Base-by-base conservation (phyloP, 768 basidiomycete genomes). In the Gloeopeniophorella convolvens region DNA sequence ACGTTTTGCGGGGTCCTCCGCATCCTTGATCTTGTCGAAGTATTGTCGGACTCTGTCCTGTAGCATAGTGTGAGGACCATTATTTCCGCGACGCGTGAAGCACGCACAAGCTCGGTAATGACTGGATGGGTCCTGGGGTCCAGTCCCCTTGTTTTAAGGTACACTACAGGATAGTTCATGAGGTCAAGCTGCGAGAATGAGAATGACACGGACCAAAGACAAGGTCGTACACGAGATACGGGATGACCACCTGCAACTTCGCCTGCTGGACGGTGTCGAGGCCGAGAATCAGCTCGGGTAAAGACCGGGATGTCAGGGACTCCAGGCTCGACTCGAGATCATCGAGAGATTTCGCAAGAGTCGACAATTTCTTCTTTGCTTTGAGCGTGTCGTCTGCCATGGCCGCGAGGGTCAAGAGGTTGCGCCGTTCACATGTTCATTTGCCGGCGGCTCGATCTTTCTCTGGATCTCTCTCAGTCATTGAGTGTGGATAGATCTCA, bases 151-250 rank as follows among this genome's bases (percentile, higher is more conserved):
- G 85, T 75, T 67, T 86, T 90, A 34, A 93, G 72, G 64, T 91
- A 91, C 34, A 90, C 89, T 92, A 23, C 32, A 27, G 44, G 15
- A 13, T 15, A 36, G 21, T 43, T 13, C 36, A 16, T 16, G 21
- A 2, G 37, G 37, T 42, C 3, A 50, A 20, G 30, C 48, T 3
- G 33, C 28, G 15, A 15, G 24, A n/a, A 21, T 20, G 24, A 50
- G 11, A 54, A 26, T 40, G 13, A 26, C 4, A 70, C 82, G 56
- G 55, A 90, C 90, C 82, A 68, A 89, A 90, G n/a, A 90, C 69
- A 9, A 93, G 74, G 65, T 91, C 89, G 61, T 92, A 89, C 3
- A 85, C 74, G 26, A 89, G 72, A 66, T 92, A 92, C n/a, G 88
- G 86, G 35, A 92, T 62, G 30, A 80, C 70, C 5, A 82, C 82